These are phyloP conservation scores for Persicaria tinctoria DNA, from an alignment of 148 eudicot species.

Conservation along the genomic window DNA sequence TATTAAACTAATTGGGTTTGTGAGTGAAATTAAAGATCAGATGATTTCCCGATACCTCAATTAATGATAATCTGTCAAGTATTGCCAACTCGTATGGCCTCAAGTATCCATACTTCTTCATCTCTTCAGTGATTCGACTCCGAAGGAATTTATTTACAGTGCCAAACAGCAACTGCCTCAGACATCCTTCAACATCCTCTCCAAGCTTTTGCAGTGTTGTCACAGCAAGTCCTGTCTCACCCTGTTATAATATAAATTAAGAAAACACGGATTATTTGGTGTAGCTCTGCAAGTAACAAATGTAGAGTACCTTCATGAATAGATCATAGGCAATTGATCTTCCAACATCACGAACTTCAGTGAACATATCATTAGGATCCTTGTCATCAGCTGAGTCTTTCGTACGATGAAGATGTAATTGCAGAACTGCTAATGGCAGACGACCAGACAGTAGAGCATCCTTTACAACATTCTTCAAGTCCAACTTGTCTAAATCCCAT, in stretches of 20 bases:
- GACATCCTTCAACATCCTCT: slow-evolving; percentile 77
- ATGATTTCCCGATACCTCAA: slow-evolving; percentile 54
- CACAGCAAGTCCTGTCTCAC: slow-evolving; percentile 77
- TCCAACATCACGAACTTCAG: slow-evolving; percentile 87
- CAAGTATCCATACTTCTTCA: slow-evolving; percentile 63
- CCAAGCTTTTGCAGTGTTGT: slow-evolving; percentile 91
- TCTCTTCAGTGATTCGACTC: slow-evolving; percentile 57
- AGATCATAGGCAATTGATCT: slow-evolving; percentile 84
- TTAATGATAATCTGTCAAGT: slow-evolving; percentile 62
- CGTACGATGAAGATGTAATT: slow-evolving; percentile 69
- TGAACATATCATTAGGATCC: slow-evolving; percentile 67
- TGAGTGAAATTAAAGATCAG: slow-evolving; percentile 1
- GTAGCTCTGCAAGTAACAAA: background rate
- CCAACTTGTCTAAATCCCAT: slow-evolving; percentile 77
- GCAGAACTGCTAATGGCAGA: slow-evolving; percentile 93
- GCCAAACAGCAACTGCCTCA: slow-evolving; percentile 80
- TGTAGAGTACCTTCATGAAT: slow-evolving; percentile 58
- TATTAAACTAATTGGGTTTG: slow-evolving; percentile 12
- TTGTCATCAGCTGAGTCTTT: slow-evolving; percentile 36
- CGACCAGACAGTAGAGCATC: slow-evolving; percentile 93
- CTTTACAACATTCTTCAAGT: slow-evolving; percentile 66
- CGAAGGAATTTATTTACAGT: slow-evolving; percentile 79
- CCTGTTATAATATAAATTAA: slow-evolving; percentile 40
- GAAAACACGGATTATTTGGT: background rate
- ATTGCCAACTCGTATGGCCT: slow-evolving; percentile 65